Evolutionary conservation across 768 basidiomycete genomes (phyloP).

Genomic region (Leccinum barrowsii): DNA sequence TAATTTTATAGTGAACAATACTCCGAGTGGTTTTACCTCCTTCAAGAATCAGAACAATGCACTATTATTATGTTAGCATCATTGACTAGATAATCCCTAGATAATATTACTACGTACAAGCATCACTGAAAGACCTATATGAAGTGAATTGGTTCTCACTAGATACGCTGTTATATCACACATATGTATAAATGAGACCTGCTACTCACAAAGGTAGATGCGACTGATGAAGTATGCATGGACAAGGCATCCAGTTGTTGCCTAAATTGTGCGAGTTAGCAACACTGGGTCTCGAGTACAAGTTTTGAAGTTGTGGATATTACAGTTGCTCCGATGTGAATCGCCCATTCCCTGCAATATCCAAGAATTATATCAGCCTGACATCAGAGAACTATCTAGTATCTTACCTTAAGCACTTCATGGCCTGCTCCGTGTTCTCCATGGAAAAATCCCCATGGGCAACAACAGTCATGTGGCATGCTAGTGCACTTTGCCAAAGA

Average conservation of each 20-base stretch:
- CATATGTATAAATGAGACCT: neutral
- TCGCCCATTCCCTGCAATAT: constrained; percentile 9
- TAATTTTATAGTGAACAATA: neutral
- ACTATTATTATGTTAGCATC: constrained; percentile 7
- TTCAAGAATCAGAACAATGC: constrained; percentile 17
- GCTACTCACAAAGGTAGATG: constrained; percentile 21
- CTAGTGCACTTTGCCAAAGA: constrained; percentile 8
- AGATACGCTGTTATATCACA: neutral
- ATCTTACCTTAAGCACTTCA: neutral
- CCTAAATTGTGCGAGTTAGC: constrained; percentile 13
- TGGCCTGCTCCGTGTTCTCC: neutral
- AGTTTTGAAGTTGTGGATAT: neutral
- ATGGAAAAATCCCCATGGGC: neutral
- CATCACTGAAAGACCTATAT: constrained; percentile 1
- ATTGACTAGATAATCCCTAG: neutral
- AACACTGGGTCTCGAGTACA: neutral
- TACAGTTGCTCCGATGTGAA: constrained; percentile 19
- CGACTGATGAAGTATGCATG: constrained; percentile 23
- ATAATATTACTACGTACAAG: constrained; percentile 16
- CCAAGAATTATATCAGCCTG: neutral
- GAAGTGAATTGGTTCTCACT: constrained; percentile 9
- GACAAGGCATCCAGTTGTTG: constrained; percentile 18
- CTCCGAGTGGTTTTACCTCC: constrained; percentile 8
- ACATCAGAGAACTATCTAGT: neutral
- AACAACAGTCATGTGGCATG: constrained; percentile 5